Evolutionary conservation across 2,329 filamentous ascomycete species (phyloP).

Genomic region (Talaromyces funiculosus): DNA sequence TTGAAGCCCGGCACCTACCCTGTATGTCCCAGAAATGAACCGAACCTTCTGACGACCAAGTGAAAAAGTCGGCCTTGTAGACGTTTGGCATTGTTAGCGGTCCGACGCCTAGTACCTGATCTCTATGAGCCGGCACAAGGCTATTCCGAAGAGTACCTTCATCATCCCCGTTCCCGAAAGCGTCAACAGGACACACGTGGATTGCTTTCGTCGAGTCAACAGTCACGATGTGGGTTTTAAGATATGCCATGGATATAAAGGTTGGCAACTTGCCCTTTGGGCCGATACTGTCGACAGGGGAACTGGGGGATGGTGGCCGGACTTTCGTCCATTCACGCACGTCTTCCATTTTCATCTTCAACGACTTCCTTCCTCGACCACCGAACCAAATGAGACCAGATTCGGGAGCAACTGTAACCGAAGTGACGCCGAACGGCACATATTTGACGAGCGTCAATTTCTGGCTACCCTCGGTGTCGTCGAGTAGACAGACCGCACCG

Average conservation of each 20-base stretch:
- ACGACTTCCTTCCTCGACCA: slow-evolving; percentile 57
- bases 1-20: slow-evolving; percentile 60
- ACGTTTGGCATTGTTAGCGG: slow-evolving; percentile 56
- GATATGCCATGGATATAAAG: slow-evolving; percentile 63
- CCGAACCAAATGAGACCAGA: slow-evolving; percentile 60
- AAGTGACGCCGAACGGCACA: slow-evolving; percentile 62
- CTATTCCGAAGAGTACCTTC: slow-evolving; percentile 25
- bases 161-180: slow-evolving; percentile 25
- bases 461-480: slow-evolving; percentile 67
- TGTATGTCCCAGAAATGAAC: slow-evolving; percentile 77
- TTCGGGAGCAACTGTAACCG: slow-evolving; percentile 56
- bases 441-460: slow-evolving; percentile 63
- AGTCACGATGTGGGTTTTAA: slow-evolving; percentile 63
- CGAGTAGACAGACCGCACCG: slow-evolving; percentile 82
- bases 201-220: slow-evolving; percentile 73
- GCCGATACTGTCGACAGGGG: slow-evolving; percentile 18
- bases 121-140: slow-evolving; percentile 52
- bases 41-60: slow-evolving; percentile 77
- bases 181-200: slow-evolving; percentile 51
- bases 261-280: slow-evolving; percentile 29
- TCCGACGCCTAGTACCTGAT: slow-evolving; percentile 64
- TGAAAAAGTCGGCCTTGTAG: slow-evolving; percentile 69
- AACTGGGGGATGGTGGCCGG: slow-evolving; percentile 21
- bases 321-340: slow-evolving; percentile 30
- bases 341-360: slow-evolving; percentile 41